Evolutionary conservation across 495 filamentous ascomycete genomes (phyloP).

Genomic region (Daldinia grandis): DNA sequence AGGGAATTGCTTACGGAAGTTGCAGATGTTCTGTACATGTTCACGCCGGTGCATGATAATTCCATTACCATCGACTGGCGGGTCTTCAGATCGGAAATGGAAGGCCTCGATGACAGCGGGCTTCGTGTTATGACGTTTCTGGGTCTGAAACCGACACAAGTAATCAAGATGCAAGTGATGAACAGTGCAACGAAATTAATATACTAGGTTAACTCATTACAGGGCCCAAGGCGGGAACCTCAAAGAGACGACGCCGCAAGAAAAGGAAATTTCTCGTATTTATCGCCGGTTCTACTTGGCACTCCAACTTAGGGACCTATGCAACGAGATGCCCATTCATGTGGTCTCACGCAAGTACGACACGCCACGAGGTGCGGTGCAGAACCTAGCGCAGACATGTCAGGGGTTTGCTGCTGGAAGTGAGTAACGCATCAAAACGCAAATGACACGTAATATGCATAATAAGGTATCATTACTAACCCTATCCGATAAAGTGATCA

Average conservation of each 20-base stretch:
- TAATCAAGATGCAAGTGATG: conserved; percentile 72
- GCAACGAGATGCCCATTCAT: conserved; percentile 79
- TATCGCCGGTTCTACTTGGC: conserved; percentile 83
- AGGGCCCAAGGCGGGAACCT: conserved; percentile 76
- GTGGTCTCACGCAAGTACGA: conserved; percentile 74
- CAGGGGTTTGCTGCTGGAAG: conserved; percentile 80
- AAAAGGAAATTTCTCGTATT: conserved; percentile 67
- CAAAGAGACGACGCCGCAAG: conserved; percentile 68
- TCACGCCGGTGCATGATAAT: conserved; percentile 73
- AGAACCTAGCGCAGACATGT: conserved; percentile 77
- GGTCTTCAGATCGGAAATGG: conserved; percentile 74
- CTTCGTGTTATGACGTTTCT: conserved; percentile 73
- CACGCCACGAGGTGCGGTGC: conserved; percentile 73
- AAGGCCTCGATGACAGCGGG: conserved; percentile 73
- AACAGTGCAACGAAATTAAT: background rate
- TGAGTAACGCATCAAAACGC: conserved; percentile 41
- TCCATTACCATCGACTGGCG: conserved; percentile 72
- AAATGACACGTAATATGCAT: background rate
- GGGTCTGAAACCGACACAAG: conserved; percentile 71
- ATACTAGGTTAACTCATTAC: conserved; percentile 45
- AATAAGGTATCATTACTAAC: conserved; percentile 32
- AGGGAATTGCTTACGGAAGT: conserved; percentile 11
- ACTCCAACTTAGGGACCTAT: conserved; percentile 81
- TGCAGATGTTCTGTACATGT: conserved; percentile 74
- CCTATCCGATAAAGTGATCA: conserved; percentile 65